Conservation (phyloP, 2,329 filamentous ascomycete genomes). For the Lachnellula subtilissima region DNA sequence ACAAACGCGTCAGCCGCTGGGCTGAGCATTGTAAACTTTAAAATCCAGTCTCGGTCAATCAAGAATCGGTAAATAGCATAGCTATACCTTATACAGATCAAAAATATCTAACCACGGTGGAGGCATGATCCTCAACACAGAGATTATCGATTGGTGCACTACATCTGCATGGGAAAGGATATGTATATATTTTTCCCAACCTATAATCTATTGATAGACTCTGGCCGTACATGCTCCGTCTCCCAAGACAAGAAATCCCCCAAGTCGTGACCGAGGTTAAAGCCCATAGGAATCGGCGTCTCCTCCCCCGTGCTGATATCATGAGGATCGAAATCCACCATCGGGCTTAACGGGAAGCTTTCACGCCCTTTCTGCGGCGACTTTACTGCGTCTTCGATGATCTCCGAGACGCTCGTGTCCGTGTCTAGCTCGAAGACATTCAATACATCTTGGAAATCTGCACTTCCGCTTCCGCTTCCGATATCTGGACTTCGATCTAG, state of each 20-base stretch:
- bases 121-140: no score
- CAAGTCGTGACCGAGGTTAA: conserved; percentile 54
- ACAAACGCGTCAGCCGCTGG: no score
- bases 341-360: conserved; percentile 24
- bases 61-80: no score
- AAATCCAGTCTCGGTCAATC: no score
- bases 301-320: conserved; percentile 14
- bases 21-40: no score
- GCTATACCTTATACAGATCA: no score
- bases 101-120: no score
- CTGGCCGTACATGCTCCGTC: conserved; percentile 18
- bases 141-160: no score
- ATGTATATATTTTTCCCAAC: neutral
- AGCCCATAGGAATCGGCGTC: conserved; percentile 52
- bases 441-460: neutral
- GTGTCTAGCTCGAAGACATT: neutral
- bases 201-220: conserved; percentile 1
- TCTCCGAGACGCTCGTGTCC: neutral
- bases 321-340: conserved; percentile 16
- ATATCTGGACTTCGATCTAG: neutral
- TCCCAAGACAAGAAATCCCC: conserved; percentile 57
- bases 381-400: neutral
- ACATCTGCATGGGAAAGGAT: no score
- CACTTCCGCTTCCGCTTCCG: neutral
- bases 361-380: neutral